Base-by-base conservation (phyloP, 352 stramenopile species). In the Pythium scleroteichum region DNA sequence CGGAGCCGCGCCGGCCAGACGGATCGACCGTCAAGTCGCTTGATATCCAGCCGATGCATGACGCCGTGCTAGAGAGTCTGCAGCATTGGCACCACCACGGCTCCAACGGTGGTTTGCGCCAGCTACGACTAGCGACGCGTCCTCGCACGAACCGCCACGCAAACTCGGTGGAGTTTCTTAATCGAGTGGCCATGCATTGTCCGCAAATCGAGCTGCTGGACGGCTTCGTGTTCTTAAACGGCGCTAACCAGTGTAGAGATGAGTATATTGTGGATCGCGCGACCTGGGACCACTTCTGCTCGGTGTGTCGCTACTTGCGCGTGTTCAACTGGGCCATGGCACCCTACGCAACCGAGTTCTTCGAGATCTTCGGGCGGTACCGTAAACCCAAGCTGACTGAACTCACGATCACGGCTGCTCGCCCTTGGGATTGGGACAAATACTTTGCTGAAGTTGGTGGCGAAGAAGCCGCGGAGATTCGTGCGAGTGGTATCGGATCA, bases 341-440 rank as follows among this genome's bases (percentile, higher is more conserved):
- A n/a, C 54, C 54, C 19, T 53, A 47, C 27, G 29, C 54, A 17
- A 53, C 41, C 29, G 32, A 42, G 13, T 62, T 62, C 42, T 62
- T 62, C 29, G 16, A 53, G 54, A 64, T 64, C 17, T 64, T 58
- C 23, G 57, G 57, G 4, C 57, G 50, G n/a, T 44, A 58, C 40
- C 8, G 3, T 8, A 64, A 64, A 32, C 57, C 57, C 2, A 38
- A 45, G 40, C 57, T 64, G 26, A 57, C 38, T 12, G 27, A 57
- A 35, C 39, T 64, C 23, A 22, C 38, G 24, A 24, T 63, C 12
- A 41, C 46, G 12, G 48, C 49, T 4, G 6, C 47, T 8, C 33
- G 33, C 19, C 39, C 39, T 7, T 64, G 48, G 57, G 41, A 58
- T 7, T 64, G 57, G 57, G 48, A 53, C 14, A 49, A 41, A n/a